Evolutionary conservation across 345 rosid species (phyloP), one percentile per base, ranked within the genome.

Genomic region (Linum usitatissimum): DNA sequence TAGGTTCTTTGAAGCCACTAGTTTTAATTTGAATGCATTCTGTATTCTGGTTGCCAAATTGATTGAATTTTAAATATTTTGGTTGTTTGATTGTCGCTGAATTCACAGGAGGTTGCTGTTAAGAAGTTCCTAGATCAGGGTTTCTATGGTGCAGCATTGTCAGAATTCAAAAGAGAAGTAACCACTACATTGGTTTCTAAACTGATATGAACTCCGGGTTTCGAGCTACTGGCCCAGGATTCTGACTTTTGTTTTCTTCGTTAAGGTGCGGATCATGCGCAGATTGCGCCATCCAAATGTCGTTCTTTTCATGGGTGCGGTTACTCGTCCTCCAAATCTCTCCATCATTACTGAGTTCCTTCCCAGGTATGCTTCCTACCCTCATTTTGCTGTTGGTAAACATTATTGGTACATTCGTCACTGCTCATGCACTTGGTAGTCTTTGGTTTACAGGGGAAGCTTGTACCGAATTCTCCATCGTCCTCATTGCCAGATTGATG

Each of bases 81-180:
- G 64, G 42, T 18, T 69, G 68, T 45, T 77, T 62, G 18, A 56
- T 71, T 75, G 77, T 66, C 72, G 72, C 72, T 68, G 55, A 59
- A 65, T 53, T 66, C 64, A 30, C 83, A 94, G 99, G 99, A 94
- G 85, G 99, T 90, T 65, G 97, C 99, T 23, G 99, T 94, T 65
- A 94, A 94, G 86, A 94, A 94, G 81, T 94, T 90, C 76, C 79
- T 94, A 75, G 99, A 94, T 71, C 99, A 94, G 81, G 99, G 88
- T 78, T 90, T 94, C 84, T 94, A 95, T 20, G 99, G 97, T 55
- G 96, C 84, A 73, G 97, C 97, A 66, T 81, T 94, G 76, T 90
- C 80, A 53, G 99, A 94, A 83, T 94, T 94, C 75, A 90, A 78
- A 81, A 83, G 97, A 66, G 99, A 94, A 79, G 99, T 90, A 88